Conservation (phyloP, 768 basidiomycete genomes). For the Leccinum disarticulatum region DNA sequence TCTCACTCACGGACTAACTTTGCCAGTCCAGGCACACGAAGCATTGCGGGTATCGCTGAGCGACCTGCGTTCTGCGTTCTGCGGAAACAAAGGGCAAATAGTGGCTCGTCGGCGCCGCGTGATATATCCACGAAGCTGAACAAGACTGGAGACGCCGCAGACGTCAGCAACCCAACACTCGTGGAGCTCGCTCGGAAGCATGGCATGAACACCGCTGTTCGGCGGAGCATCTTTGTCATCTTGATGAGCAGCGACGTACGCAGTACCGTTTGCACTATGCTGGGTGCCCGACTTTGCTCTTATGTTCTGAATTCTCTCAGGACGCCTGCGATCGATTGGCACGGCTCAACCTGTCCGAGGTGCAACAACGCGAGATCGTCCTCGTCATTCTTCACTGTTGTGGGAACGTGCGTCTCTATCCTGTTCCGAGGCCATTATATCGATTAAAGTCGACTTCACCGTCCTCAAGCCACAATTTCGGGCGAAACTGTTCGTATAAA, state of each 20-base stretch:
- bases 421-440: neutral
- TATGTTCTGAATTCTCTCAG: slow-evolving; percentile 39
- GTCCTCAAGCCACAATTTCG: slow-evolving; percentile 60
- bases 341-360: slow-evolving; percentile 79
- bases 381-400: slow-evolving; percentile 91
- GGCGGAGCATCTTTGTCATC: slow-evolving; percentile 87
- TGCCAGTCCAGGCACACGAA: slow-evolving; percentile 80
- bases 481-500: slow-evolving; percentile 59
- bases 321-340: slow-evolving; percentile 92
- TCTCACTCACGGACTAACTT: neutral
- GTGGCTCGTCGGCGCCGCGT: slow-evolving; percentile 98
- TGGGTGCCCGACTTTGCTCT: neutral
- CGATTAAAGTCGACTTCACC: slow-evolving; percentile 67
- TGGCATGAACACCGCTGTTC: slow-evolving; percentile 98
- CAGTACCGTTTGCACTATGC: neutral
- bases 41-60: slow-evolving; percentile 80
- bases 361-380: slow-evolving; percentile 94
- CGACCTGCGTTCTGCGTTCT: slow-evolving; percentile 79
- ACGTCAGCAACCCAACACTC: slow-evolving; percentile 42
- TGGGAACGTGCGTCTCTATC: slow-evolving; percentile 64
- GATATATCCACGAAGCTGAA: slow-evolving; percentile 33
- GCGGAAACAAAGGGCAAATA: slow-evolving; percentile 91
- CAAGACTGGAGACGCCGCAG: slow-evolving; percentile 30
- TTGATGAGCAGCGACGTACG: slow-evolving; percentile 94
- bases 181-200: slow-evolving; percentile 86